A percentile compares a stretch with the other conserved stretches of the same genome.
Evolutionary conservation across 2,329 filamentous ascomycete genomes (phyloP).

Genomic region (Periconia sp.): DNA sequence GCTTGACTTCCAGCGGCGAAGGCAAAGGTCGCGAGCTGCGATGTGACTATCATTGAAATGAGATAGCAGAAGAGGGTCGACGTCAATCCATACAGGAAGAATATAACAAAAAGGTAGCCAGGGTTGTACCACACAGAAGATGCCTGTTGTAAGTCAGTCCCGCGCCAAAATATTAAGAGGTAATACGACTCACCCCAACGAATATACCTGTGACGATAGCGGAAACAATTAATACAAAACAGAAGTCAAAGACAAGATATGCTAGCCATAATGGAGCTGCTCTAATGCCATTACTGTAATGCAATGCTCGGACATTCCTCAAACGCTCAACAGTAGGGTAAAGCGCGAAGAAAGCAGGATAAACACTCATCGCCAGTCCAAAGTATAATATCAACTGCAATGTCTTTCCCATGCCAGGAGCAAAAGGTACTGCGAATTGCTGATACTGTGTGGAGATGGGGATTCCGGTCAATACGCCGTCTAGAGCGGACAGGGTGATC

Average conservation of each 20-base stretch:
- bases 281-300: conserved; percentile 91
- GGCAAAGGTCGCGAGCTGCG: conserved; percentile 83
- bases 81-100: conserved; percentile 80
- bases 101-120: conserved; percentile 80
- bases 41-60: conserved; percentile 78
- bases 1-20: conserved; percentile 80
- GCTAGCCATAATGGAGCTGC: conserved; percentile 84
- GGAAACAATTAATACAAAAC: conserved; percentile 71
- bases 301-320: conserved; percentile 78
- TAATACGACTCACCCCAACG: conserved; percentile 51
- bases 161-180: too few species aligned
- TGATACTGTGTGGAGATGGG: conserved; percentile 76
- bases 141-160: too few species aligned
- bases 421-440: conserved; percentile 76
- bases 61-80: conserved; percentile 80
- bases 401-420: conserved; percentile 71
- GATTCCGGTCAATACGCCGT: conserved; percentile 74
- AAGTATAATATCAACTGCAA: conserved; percentile 84
- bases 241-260: conserved; percentile 80
- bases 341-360: conserved; percentile 84
- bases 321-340: conserved; percentile 88
- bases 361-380: conserved; percentile 76
- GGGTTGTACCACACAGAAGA: conserved; percentile 76
- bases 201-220: conserved; percentile 74
- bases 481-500: conserved; percentile 87